These are phyloP conservation scores for Lanmaoa pseudosensibilis DNA, from an alignment of 768 basidiomycete species.

Conservation along the genomic window DNA sequence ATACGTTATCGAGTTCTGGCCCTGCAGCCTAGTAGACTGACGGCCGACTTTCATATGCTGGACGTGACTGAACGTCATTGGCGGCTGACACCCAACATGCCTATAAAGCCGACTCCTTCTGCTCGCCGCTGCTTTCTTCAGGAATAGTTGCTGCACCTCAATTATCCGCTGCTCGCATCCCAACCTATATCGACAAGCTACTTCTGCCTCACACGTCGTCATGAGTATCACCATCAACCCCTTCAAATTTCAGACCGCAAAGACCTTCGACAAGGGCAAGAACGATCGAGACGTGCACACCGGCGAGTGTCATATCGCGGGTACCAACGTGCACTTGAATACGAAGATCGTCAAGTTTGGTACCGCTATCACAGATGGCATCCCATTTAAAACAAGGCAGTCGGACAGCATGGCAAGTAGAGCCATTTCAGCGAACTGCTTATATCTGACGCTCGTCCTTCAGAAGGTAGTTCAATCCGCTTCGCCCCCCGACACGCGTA, in stretches of 20 bases:
- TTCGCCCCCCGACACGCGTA: background rate
- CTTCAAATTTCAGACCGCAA: background rate
- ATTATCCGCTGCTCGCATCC: background rate
- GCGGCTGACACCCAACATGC: slow-evolving; percentile 10
- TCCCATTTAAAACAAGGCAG: background rate
- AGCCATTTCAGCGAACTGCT: background rate
- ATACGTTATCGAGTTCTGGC: no score
- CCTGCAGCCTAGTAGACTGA: no score
- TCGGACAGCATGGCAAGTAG: background rate
- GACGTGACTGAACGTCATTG: background rate
- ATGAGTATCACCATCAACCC: background rate
- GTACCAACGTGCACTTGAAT: background rate
- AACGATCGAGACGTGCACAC: background rate
- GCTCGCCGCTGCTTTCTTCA: background rate
- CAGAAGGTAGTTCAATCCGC: background rate
- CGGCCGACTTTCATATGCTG: background rate
- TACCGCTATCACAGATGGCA: background rate
- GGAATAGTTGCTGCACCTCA: background rate
- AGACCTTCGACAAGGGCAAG: background rate
- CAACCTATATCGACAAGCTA: background rate
- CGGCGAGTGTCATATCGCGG: background rate
- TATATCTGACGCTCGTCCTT: background rate
- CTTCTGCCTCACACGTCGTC: background rate
- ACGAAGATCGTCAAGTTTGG: background rate
- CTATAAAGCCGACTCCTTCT: slow-evolving; percentile 1